phyloP scores from a whole-genome alignment of 148 eudicot genomes.

The Arctostaphylos glauca region DNA sequence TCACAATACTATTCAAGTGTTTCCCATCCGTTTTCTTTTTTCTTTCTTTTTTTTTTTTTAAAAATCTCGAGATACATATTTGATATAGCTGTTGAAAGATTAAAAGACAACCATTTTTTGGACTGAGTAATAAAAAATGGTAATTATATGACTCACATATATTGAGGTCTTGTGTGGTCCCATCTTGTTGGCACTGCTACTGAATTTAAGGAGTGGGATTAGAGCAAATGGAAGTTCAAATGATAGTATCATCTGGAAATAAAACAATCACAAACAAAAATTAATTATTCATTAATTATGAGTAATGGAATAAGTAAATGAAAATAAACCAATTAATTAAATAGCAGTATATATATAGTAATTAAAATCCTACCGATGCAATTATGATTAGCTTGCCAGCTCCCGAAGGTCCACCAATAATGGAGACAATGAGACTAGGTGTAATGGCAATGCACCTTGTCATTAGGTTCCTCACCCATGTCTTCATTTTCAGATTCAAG shows the following conservation, averaged over 20 bases:
- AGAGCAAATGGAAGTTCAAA: constrained; percentile 79
- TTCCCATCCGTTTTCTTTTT: too few relatives aligned
- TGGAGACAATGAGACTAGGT: constrained; percentile 41
- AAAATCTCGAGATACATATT: too few relatives aligned
- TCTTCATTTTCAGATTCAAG: constrained; percentile 38
- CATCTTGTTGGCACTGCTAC: constrained; percentile 58
- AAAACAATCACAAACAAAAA: background rate
- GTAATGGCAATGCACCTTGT: constrained; percentile 46
- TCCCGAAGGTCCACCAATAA: constrained; percentile 38
- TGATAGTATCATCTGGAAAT: constrained; percentile 60
- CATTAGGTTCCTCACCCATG: constrained; percentile 37
- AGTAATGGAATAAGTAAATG: background rate
- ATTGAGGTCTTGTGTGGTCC: constrained; percentile 69
- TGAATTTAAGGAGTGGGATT: constrained; percentile 73
- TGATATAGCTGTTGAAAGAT: too few relatives aligned
- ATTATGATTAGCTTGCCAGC: constrained; percentile 55
- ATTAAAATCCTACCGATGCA: constrained; percentile 54
- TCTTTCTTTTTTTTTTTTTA: too few relatives aligned
- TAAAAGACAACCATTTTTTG: background rate
- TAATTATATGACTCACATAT: constrained; percentile 31
- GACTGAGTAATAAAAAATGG: background rate
- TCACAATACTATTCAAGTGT: too few relatives aligned
- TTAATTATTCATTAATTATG: background rate
- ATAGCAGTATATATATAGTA: background rate
- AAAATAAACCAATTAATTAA: background rate